Evolutionary conservation across 805 yeast species (phyloP).

Genomic region (Hanseniaspora lachancei): DNA sequence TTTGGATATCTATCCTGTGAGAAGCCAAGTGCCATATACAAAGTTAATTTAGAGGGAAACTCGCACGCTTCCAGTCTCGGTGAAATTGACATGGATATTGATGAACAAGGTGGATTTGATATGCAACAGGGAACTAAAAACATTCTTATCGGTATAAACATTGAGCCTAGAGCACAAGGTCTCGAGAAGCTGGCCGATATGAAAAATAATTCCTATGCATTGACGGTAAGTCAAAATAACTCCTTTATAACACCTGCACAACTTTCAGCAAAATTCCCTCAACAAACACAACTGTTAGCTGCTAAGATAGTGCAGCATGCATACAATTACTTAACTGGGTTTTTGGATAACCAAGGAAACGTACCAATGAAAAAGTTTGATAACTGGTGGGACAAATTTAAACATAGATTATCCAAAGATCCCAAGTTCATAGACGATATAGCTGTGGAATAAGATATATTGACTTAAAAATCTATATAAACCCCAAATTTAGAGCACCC

Average conservation of each 20-base stretch:
- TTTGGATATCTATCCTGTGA: conserved; percentile 47
- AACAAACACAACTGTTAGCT: conserved; percentile 50
- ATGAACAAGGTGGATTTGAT: conserved; percentile 30
- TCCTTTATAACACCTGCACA: conserved; percentile 21
- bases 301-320: conserved; percentile 85
- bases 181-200: conserved; percentile 39
- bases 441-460: conserved; percentile 18
- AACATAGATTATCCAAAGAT: conserved; percentile 57
- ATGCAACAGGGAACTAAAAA: conserved; percentile 24
- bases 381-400: conserved; percentile 92
- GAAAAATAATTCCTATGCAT: conserved; percentile 21
- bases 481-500: no score
- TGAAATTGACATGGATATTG: conserved; percentile 46
- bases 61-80: conserved; percentile 29
- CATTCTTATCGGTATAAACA: conserved; percentile 67
- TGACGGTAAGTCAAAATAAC: conserved; percentile 14
- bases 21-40: conserved; percentile 88
- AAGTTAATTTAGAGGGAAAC: conserved; percentile 38
- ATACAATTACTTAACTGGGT: conserved; percentile 80
- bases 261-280: conserved; percentile 28
- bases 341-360: conserved; percentile 62
- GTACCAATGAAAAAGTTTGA: conserved; percentile 82
- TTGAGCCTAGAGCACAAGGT: conserved; percentile 66
- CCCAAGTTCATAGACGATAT: conserved; percentile 62
- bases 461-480: not conserved